Base-by-base conservation (phyloP, 768 basidiomycete species). In the Sarcodon sp. region DNA sequence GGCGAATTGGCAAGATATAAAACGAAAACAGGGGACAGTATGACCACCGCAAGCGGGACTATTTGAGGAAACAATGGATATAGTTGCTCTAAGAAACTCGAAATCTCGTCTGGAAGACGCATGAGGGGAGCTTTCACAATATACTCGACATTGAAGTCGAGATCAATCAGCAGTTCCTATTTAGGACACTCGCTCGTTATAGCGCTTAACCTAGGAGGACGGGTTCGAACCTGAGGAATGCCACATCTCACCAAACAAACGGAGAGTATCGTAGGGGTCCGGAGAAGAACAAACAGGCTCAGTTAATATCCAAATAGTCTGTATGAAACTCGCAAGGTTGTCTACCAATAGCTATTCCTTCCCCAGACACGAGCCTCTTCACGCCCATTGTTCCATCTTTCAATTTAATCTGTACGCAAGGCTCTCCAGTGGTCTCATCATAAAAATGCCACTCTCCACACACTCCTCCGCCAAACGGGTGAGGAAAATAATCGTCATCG, bases 401-500 rank as follows among this genome's bases (percentile, higher is more conserved):
- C 36, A 60, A 60, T 47, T 59, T 54, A 32, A 84, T 62, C 46
- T 66, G 62, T 33, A 80, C 77, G 51, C 67, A 71, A 47, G 64
- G 70, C 45, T 75, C 71, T 35, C 77, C 79, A 27, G 75, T 78
- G 35, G 74, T 71, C n/a, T 70, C 66, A 53, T 86, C 80, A 38
- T 67, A 56, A 51, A 71, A 73, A 62, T 90, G 88, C 55, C 67
- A 68, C 38, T 71, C 64, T 31, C 68, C 69, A 57, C 88, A 91
- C 4, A 77, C 67, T 1, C 87, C 88, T 53, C 76, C 67, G 2
- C 80, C 82, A 47, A 72, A 75, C 18, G 73, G 76, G 57, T 84
- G 82, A 6, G 87, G 87, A 47, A 80, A 76, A 53, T 73, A 73
- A 49, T 74, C 77, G 49, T 86, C 83, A 47, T 87, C 83, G 46